phyloP scores from a whole-genome alignment of 768 basidiomycete species.

The Hygrocybe punicea region DNA sequence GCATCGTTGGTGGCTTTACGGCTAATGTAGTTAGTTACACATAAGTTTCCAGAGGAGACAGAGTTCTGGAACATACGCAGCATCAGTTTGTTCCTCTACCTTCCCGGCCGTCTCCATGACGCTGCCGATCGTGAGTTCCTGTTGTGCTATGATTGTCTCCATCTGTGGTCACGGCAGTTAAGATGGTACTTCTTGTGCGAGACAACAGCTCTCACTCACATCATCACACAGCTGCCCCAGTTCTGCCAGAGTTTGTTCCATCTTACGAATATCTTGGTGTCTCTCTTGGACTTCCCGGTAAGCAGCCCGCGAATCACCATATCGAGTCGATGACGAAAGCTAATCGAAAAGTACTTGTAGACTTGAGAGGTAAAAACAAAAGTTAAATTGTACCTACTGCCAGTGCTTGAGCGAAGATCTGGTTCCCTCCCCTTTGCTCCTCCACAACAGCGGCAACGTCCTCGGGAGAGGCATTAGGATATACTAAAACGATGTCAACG shows the following conservation, averaged over 20 bases:
- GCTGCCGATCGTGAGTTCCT: slow-evolving; percentile 80
- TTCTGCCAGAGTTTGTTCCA: slow-evolving; percentile 89
- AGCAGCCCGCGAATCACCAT: slow-evolving; percentile 82
- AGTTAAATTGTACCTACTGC: slow-evolving; percentile 43
- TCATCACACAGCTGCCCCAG: slow-evolving; percentile 95
- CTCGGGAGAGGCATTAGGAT: slow-evolving; percentile 88
- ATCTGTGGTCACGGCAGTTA: slow-evolving; percentile 49
- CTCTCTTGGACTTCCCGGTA: slow-evolving; percentile 95
- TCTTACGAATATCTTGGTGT: slow-evolving; percentile 92
- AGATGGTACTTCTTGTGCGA: background rate
- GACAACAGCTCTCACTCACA: slow-evolving; percentile 42
- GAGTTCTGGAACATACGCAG: slow-evolving; percentile 53
- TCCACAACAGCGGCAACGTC: slow-evolving; percentile 84
- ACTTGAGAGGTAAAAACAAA: too few relatives aligned
- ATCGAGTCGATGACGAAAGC: slow-evolving; percentile 88
- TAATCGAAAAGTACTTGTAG: slow-evolving; percentile 24
- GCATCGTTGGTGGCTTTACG: slow-evolving; percentile 82
- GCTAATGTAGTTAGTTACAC: slow-evolving; percentile 37
- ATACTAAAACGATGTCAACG: slow-evolving; percentile 48
- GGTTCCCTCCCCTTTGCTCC: slow-evolving; percentile 56
- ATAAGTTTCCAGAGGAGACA: background rate
- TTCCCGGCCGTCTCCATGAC: slow-evolving; percentile 73
- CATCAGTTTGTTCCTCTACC: slow-evolving; percentile 81
- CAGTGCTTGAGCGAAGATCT: slow-evolving; percentile 89
- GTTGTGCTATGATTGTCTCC: slow-evolving; percentile 91